Evolutionary conservation across 2,329 filamentous ascomycete genomes (phyloP).

Genomic region (Catunica adiposa): DNA sequence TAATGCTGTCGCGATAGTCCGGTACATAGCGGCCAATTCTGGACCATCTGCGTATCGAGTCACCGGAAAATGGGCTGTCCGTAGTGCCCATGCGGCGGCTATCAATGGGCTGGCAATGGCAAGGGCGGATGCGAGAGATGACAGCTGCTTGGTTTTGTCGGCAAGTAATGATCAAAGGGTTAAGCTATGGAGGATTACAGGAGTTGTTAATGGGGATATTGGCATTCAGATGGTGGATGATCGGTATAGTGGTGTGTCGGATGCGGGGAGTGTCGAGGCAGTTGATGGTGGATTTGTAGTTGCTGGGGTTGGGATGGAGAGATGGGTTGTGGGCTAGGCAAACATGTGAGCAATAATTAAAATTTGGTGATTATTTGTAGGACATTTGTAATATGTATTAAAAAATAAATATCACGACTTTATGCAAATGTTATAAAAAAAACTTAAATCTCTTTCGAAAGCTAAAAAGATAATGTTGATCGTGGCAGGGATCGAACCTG

Average conservation of each 20-base stretch:
- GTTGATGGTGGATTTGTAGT: slow-evolving; percentile 24
- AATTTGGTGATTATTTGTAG: no score
- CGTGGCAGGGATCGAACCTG: slow-evolving; percentile 30
- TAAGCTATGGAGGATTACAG: slow-evolving; percentile 33
- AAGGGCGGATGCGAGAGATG: not conserved
- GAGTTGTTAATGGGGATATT: slow-evolving; percentile 15
- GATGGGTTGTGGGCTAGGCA: slow-evolving; percentile 21
- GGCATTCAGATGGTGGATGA: slow-evolving; percentile 29
- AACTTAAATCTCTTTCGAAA: no score
- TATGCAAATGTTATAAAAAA: no score
- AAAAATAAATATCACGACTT: no score
- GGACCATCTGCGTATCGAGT: slow-evolving; percentile 3
- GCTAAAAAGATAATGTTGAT: slow-evolving; percentile 18
- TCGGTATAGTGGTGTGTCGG: slow-evolving; percentile 42
- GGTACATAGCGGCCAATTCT: slow-evolving; percentile 6
- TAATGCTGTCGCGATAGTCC: slow-evolving; percentile 47
- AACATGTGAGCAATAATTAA: no score
- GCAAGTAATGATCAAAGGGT: slow-evolving; percentile 46
- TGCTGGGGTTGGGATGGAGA: slow-evolving; percentile 31
- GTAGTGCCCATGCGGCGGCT: slow-evolving; percentile 53
- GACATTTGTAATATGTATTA: no score
- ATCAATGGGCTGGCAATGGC: slow-evolving; percentile 37
- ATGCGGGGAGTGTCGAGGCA: slow-evolving; percentile 36
- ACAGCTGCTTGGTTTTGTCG: slow-evolving; percentile 21
- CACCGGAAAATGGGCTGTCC: slow-evolving; percentile 22